Percentiles rank a stretch among this genome's conserved stretches.
Evolutionary conservation across 2,329 filamentous ascomycete genomes (phyloP).

Genomic region (Cytospora paraplurivora): DNA sequence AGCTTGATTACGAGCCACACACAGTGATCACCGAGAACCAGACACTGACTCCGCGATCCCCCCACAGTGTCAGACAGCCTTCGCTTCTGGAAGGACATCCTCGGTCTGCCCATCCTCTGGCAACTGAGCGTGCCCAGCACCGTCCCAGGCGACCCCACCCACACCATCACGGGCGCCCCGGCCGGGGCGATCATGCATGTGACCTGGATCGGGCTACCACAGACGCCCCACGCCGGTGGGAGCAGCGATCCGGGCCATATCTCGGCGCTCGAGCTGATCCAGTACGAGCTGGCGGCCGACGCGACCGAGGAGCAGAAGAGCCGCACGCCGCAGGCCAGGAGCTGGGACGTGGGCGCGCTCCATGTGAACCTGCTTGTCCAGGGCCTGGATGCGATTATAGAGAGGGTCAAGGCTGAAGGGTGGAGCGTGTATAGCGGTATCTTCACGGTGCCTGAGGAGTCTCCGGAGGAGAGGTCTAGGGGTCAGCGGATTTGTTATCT

Average conservation of each 20-base stretch:
- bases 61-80: slow-evolving; percentile 6
- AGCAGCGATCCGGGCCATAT: slow-evolving; percentile 5
- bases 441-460: background rate
- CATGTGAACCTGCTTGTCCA: slow-evolving; percentile 15
- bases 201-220: slow-evolving; percentile 7
- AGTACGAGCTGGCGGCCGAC: slow-evolving; percentile 12
- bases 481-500: slow-evolving; percentile 8
- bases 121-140: background rate
- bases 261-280: slow-evolving; percentile 17
- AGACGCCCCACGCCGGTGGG: slow-evolving; percentile 8
- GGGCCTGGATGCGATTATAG: slow-evolving; percentile 11
- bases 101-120: slow-evolving; percentile 10
- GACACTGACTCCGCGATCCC: background rate
- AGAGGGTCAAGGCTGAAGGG: slow-evolving; percentile 7
- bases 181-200: slow-evolving; percentile 2
- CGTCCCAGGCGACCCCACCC: slow-evolving; percentile 6
- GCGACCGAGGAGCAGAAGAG: slow-evolving; percentile 2
- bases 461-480: background rate
- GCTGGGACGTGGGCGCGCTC: slow-evolving; percentile 9
- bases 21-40: no score
- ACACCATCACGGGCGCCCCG: slow-evolving; percentile 15
- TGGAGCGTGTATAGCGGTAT: slow-evolving; percentile 8
- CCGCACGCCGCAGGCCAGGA: background rate
- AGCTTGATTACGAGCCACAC: background rate
- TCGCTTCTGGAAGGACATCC: slow-evolving; percentile 7